A percentile compares a stretch with the other conserved stretches of the same genome.
These are phyloP conservation scores for Cryptosporidium tyzzeri DNA, from an alignment of 169 alveolate species.

Conservation along the genomic window DNA sequence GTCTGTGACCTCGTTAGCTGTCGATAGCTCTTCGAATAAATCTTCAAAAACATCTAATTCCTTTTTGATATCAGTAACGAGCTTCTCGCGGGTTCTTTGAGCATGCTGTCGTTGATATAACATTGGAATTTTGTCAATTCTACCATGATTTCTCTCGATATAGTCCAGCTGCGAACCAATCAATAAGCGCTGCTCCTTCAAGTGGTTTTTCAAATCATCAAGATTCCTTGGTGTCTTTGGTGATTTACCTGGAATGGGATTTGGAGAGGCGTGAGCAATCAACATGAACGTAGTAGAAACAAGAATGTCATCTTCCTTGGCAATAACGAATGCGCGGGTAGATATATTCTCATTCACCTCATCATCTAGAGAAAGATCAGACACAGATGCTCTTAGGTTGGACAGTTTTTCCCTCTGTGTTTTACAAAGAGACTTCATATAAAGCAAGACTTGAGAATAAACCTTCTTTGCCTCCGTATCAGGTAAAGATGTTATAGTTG, in stretches of 20 bases:
- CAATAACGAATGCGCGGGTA: slow-evolving; percentile 39
- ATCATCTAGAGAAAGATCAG: slow-evolving; percentile 1
- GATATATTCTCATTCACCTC: slow-evolving; percentile 1
- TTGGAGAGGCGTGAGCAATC: slow-evolving; percentile 55
- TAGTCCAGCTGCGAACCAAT: slow-evolving; percentile 3
- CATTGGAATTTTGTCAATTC: slow-evolving; percentile 38
- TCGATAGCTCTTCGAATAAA: not conserved
- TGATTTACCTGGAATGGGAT: slow-evolving; percentile 43
- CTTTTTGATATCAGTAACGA: not conserved
- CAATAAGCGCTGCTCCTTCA: slow-evolving; percentile 14
- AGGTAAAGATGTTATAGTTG: slow-evolving; percentile 21
- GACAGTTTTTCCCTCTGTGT: slow-evolving; percentile 23
- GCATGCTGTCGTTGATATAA: slow-evolving; percentile 34
- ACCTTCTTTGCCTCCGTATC: slow-evolving; percentile 52
- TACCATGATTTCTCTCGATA: not conserved
- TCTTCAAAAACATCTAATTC: not conserved
- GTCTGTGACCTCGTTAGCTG: not conserved
- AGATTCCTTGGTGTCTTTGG: slow-evolving; percentile 21
- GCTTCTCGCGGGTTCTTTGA: slow-evolving; percentile 5
- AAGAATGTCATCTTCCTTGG: slow-evolving; percentile 60
- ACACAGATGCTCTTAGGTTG: not conserved
- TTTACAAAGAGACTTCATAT: slow-evolving; percentile 29
- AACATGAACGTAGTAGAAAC: slow-evolving; percentile 36
- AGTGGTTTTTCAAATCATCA: not conserved
- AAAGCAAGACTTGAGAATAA: slow-evolving; percentile 18